Conservation (phyloP, 805 yeast genomes). For the Isabelozyma heimii region DNA sequence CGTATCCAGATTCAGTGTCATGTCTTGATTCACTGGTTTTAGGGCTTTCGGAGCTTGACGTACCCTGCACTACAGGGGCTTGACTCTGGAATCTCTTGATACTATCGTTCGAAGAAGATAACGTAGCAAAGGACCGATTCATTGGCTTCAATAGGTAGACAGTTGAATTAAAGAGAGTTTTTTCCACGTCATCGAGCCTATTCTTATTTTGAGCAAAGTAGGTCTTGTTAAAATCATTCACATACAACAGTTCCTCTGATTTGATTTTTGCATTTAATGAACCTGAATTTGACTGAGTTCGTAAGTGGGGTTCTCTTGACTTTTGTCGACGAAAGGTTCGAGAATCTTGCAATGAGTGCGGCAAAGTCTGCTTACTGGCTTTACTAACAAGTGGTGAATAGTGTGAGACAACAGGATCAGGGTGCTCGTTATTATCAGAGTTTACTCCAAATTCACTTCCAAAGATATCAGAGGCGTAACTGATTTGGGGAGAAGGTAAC, state of each 20-base stretch:
- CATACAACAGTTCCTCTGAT: not conserved
- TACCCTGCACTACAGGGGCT: not conserved
- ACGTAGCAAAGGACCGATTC: conserved; percentile 28
- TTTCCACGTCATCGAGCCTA: conserved; percentile 3
- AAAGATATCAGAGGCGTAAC: conserved; percentile 27
- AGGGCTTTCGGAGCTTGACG: too few species aligned
- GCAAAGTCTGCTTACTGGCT: not conserved
- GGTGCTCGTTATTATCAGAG: not conserved
- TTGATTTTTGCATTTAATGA: not conserved
- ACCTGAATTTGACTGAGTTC: not conserved
- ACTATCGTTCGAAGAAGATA: conserved; percentile 19
- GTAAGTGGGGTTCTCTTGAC: not conserved
- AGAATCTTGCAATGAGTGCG: not conserved
- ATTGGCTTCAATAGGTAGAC: conserved; percentile 28
- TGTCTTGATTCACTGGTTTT: not conserved
- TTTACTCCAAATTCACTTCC: conserved; percentile 7
- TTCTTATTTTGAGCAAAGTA: conserved; percentile 9
- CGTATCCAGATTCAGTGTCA: not conserved
- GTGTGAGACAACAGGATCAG: not conserved
- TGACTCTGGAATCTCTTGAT: conserved; percentile 4
- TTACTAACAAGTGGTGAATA: not conserved
- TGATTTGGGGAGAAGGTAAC: conserved; percentile 40
- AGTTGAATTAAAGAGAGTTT: conserved; percentile 10
- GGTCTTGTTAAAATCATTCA: conserved; percentile 20
- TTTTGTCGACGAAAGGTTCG: not conserved